Evolutionary conservation across 352 stramenopile species (phyloP).

Genomic region (Phytophthora tubulina): DNA sequence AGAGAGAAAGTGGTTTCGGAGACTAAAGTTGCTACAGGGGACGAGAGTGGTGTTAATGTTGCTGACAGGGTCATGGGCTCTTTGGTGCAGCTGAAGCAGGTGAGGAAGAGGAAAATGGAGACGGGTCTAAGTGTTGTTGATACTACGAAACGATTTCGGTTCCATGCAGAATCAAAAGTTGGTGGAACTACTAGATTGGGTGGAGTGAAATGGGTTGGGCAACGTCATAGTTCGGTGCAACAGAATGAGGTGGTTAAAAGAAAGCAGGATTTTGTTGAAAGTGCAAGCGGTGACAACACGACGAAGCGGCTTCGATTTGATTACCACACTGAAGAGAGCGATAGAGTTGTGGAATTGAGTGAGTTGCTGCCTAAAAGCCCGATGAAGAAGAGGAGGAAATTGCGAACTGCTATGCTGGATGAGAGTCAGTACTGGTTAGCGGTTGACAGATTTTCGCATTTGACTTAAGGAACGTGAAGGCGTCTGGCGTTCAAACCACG

Average conservation of each 20-base stretch:
- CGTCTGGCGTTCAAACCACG: no score
- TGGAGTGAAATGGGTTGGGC: background rate
- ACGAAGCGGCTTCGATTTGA: constrained; percentile 13
- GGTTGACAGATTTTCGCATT: constrained; percentile 33
- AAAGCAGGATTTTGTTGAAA: background rate
- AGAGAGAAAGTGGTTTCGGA: background rate
- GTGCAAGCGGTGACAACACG: constrained; percentile 2
- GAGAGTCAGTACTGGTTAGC: constrained; percentile 34
- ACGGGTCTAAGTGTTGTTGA: background rate
- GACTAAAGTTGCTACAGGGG: constrained; percentile 3
- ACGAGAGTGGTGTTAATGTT: constrained; percentile 7
- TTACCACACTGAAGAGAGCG: constrained; percentile 2
- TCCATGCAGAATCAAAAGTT: constrained; percentile 2
- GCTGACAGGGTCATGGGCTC: background rate
- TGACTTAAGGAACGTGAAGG: constrained; percentile 1
- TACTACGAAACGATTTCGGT: constrained; percentile 2
- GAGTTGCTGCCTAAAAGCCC: constrained; percentile 22
- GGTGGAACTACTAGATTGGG: background rate
- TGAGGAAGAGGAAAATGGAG: background rate
- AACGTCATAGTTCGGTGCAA: background rate
- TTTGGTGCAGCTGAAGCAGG: background rate
- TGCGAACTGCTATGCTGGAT: constrained; percentile 16
- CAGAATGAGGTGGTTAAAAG: background rate
- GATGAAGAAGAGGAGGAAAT: constrained; percentile 27
- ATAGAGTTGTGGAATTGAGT: constrained; percentile 6